These are phyloP conservation scores for Straminergon stramineum DNA, from an alignment of 225 moss, liverwort and hornwort genomes.

Conservation along the genomic window DNA sequence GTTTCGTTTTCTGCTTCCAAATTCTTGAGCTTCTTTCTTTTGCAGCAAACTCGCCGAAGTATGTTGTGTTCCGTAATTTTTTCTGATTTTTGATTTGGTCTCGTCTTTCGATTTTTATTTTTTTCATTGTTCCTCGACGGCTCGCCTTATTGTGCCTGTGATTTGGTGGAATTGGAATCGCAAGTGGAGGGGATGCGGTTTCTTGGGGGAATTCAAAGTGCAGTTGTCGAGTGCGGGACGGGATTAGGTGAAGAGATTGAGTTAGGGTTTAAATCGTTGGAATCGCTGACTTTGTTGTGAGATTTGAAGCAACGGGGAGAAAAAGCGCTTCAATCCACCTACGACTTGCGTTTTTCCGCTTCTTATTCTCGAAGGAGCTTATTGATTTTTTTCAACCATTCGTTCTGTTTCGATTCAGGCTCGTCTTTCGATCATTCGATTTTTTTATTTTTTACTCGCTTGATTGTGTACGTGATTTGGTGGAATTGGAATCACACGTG, in stretches of 20 bases:
- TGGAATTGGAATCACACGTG: not conserved
- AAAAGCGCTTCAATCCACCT: not conserved
- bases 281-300: not conserved
- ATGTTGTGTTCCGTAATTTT: not conserved
- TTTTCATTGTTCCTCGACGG: too few species aligned
- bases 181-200: not conserved
- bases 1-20: not conserved
- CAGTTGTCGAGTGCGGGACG: not conserved
- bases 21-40: not conserved
- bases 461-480: not conserved
- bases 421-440: not conserved
- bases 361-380: not conserved
- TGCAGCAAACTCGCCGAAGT: too few species aligned
- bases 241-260: not conserved
- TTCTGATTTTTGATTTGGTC: not conserved
- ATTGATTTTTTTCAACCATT: not conserved
- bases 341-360: too few species aligned
- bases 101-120: not conserved
- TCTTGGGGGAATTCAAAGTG: not conserved
- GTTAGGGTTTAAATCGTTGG: not conserved
- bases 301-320: not conserved
- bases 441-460: not conserved
- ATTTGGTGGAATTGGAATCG: not conserved
- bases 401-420: not conserved
- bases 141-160: not conserved